A percentile compares a stretch with the other conserved stretches of the same genome.
These are phyloP conservation scores for Scleromitrula shiraiana DNA, from an alignment of 2,329 filamentous ascomycete species.

Conservation along the genomic window DNA sequence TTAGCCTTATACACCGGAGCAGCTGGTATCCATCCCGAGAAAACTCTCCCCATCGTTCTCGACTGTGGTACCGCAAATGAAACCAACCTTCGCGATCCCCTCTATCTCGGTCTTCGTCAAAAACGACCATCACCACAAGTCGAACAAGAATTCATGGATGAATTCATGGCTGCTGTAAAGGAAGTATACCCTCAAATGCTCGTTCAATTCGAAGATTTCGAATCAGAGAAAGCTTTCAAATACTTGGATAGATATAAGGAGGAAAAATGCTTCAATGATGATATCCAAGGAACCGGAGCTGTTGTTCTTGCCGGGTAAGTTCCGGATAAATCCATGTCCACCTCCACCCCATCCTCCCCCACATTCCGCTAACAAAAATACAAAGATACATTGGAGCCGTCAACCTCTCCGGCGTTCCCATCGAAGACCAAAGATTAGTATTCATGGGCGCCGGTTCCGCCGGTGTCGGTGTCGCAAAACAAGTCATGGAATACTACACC, in stretches of 20 bases:
- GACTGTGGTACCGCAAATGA: constrained; percentile 62
- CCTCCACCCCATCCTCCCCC: not conserved
- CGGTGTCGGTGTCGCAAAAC: constrained; percentile 94
- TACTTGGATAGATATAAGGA: constrained; percentile 85
- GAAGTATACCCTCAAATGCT: constrained; percentile 60
- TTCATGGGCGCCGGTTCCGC: constrained; percentile 95
- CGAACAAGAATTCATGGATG: constrained; percentile 89
- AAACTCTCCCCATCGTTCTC: constrained; percentile 65
- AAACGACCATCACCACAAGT: constrained; percentile 71
- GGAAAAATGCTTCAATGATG: constrained; percentile 97
- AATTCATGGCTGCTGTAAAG: constrained; percentile 87
- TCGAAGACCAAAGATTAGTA: constrained; percentile 86
- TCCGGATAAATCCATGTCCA: not conserved
- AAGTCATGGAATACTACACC: constrained; percentile 95
- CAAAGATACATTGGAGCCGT: constrained; percentile 60
- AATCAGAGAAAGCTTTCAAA: constrained; percentile 84
- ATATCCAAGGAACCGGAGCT: constrained; percentile 94
- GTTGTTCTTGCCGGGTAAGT: constrained; percentile 78
- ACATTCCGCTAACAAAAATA: not conserved
- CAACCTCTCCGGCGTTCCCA: constrained; percentile 74
- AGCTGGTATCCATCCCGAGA: constrained; percentile 86
- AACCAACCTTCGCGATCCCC: constrained; percentile 55
- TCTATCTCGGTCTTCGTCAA: constrained; percentile 85
- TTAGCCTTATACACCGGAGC: constrained; percentile 90
- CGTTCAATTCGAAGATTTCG: constrained; percentile 96